Evolutionary conservation across 2,329 filamentous ascomycete genomes (phyloP).

Genomic region (Pseudogymnoascus sp.): DNA sequence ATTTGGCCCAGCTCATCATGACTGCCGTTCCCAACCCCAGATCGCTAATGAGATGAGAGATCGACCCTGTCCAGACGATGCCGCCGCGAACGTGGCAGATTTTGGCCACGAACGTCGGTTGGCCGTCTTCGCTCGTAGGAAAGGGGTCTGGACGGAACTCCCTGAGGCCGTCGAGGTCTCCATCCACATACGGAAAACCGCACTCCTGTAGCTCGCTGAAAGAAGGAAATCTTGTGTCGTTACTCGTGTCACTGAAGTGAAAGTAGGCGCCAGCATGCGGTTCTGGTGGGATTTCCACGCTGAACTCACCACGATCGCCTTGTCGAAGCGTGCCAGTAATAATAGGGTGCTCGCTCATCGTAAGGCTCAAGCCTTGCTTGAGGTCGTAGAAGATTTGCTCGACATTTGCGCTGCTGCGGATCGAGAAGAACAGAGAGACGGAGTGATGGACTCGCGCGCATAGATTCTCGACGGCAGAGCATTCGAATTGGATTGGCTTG

Average conservation of each 20-base stretch:
- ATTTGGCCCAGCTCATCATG: background rate
- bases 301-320: background rate
- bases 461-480: constrained; percentile 3
- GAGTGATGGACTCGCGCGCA: constrained; percentile 2
- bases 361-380: constrained; percentile 1
- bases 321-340: background rate
- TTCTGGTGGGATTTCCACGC: background rate
- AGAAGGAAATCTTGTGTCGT: background rate
- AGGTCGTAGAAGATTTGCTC: background rate
- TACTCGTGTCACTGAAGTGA: background rate
- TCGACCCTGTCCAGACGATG: background rate
- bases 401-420: background rate
- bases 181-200: constrained; percentile 4
- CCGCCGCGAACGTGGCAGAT: background rate
- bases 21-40: background rate
- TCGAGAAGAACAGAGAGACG: background rate
- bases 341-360: background rate
- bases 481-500: background rate
- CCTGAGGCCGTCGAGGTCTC: constrained; percentile 1
- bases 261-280: constrained; percentile 5
- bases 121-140: background rate
- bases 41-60: constrained; percentile 1
- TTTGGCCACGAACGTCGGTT: background rate
- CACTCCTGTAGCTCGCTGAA: background rate
- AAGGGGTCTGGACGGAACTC: background rate